Conservation (phyloP, 345 rosid species). For the Heritiera littoralis region DNA sequence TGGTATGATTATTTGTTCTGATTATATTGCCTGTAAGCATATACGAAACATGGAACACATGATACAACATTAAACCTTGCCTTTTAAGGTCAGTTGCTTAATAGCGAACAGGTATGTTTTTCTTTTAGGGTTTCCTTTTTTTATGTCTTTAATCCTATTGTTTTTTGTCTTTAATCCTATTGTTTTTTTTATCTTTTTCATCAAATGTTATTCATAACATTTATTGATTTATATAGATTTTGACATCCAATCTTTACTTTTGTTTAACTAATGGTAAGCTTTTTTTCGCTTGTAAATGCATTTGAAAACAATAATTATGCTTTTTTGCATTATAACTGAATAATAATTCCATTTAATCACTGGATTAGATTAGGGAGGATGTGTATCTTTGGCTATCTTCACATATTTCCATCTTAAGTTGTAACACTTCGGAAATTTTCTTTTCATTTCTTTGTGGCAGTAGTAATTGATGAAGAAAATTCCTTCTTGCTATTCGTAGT, state of each 20-base stretch:
- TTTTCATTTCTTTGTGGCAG: constrained; percentile 33
- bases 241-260: constrained; percentile 43
- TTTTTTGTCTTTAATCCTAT: too few species aligned
- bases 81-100: too few species aligned
- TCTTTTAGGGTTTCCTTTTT: too few species aligned
- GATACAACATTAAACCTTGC: too few species aligned
- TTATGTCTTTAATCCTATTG: too few species aligned
- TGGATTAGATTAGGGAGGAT: neutral
- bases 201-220: too few species aligned
- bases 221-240: too few species aligned
- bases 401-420: constrained; percentile 8
- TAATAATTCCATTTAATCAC: neutral
- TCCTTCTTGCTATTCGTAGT: constrained; percentile 68
- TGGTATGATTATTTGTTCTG: too few species aligned
- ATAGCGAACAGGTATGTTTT: too few species aligned
- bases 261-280: constrained; percentile 60
- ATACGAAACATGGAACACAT: too few species aligned
- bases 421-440: neutral
- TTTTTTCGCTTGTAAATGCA: constrained; percentile 13
- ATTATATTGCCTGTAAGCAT: too few species aligned
- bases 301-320: neutral
- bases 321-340: neutral
- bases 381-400: neutral
- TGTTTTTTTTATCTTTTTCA: too few species aligned
- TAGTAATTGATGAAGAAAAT: constrained; percentile 61